These are phyloP conservation scores for Vittaforma corneae DNA, from an alignment of 371 early-diverging fungal species.

Conservation along the genomic window DNA sequence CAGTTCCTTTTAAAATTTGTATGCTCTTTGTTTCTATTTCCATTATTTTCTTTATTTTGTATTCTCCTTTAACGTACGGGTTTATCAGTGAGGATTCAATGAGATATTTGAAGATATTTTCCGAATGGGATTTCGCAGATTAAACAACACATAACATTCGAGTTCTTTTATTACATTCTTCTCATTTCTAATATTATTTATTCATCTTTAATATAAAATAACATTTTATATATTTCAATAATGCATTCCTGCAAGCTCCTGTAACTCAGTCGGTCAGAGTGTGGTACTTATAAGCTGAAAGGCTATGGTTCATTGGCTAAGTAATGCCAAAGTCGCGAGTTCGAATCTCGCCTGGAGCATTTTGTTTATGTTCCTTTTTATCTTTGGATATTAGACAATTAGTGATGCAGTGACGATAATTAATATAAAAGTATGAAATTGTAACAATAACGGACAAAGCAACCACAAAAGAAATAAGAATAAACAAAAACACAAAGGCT, in stretches of 20 bases:
- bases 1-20: not conserved
- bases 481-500: no score
- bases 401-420: no score
- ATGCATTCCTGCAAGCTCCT: no score
- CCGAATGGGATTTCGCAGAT: constrained; percentile 46
- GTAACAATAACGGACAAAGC: no score
- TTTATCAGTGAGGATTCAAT: constrained; percentile 30
- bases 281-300: constrained; percentile 13
- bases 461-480: no score
- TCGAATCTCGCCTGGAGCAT: constrained; percentile 15
- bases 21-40: constrained; percentile 12
- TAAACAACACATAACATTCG: no score
- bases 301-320: constrained; percentile 1
- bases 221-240: no score
- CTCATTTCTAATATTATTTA: no score
- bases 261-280: constrained; percentile 18
- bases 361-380: not conserved
- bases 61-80: constrained; percentile 47
- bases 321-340: constrained; percentile 12
- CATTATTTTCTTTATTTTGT: constrained; percentile 25
- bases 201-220: no score
- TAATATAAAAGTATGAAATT: no score
- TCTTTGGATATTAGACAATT: no score
- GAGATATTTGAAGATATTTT: constrained; percentile 24
- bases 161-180: no score